These are phyloP conservation scores for Ophiocordyceps camponoti-rufipedis DNA, from an alignment of 2,329 filamentous ascomycete genomes.

Conservation along the genomic window DNA sequence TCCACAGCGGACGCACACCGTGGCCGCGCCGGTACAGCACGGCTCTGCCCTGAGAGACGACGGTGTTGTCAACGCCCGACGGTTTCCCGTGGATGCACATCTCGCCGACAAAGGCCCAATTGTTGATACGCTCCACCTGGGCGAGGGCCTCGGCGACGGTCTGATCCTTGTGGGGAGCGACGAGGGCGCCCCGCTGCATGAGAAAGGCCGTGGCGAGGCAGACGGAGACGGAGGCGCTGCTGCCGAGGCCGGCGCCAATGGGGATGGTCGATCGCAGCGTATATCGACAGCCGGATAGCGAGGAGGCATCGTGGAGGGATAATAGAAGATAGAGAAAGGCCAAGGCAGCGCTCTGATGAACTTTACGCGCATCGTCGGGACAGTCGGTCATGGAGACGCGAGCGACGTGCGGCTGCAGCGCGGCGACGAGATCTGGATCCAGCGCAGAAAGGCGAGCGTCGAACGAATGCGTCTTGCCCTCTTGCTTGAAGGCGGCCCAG, in stretches of 20 bases:
- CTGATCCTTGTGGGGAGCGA: constrained; percentile 84
- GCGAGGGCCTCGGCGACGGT: constrained; percentile 70
- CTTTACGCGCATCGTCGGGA: constrained; percentile 57
- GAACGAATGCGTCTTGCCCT: constrained; percentile 84
- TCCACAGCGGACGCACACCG: constrained; percentile 55
- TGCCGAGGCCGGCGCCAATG: constrained; percentile 78
- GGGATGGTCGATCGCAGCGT: constrained; percentile 87
- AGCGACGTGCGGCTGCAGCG: constrained; percentile 62
- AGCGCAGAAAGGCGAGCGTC: constrained; percentile 75
- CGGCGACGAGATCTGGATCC: constrained; percentile 63
- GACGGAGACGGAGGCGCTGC: constrained; percentile 85
- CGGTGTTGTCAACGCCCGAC: constrained; percentile 92
- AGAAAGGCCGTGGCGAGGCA: constrained; percentile 73
- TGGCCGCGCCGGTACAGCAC: constrained; percentile 76
- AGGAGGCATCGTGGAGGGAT: constrained; percentile 50
- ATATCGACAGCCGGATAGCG: constrained; percentile 68
- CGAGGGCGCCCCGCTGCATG: constrained; percentile 71
- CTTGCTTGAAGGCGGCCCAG: constrained; percentile 64
- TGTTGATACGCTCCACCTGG: constrained; percentile 89
- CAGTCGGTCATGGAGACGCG: constrained; percentile 44
- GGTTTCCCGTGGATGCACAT: constrained; percentile 97
- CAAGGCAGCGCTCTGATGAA: constrained; percentile 64
- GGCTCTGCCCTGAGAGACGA: constrained; percentile 82
- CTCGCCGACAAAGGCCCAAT: constrained; percentile 93
- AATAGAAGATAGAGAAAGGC: constrained; percentile 89